These are phyloP conservation scores for Ascochyta rabiei DNA, from an alignment of 2,329 filamentous ascomycete genomes.

Conservation along the genomic window DNA sequence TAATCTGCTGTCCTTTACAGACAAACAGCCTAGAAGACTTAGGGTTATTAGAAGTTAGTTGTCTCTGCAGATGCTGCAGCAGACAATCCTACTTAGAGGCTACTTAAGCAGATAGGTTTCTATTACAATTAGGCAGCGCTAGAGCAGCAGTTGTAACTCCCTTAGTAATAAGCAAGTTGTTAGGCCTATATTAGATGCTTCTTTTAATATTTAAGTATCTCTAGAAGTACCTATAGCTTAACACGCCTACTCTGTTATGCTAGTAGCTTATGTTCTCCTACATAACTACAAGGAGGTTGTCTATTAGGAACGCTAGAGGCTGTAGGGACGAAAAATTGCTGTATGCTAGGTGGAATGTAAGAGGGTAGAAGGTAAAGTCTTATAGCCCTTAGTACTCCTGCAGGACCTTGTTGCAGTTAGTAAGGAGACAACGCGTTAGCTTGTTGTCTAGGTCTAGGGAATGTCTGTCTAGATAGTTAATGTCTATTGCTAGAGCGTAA, in stretches of 20 bases:
- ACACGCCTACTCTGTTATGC: constrained; percentile 2
- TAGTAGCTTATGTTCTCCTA: constrained; percentile 12
- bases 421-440: constrained; percentile 10
- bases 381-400: constrained; percentile 2
- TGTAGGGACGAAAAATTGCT: constrained; percentile 3
- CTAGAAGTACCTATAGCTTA: not conserved
- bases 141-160: not conserved
- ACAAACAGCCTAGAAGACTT: not conserved
- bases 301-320: constrained; percentile 6
- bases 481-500: constrained; percentile 4
- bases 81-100: not conserved
- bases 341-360: constrained; percentile 1
- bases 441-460: constrained; percentile 1
- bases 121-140: not conserved
- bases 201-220: not conserved
- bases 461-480: constrained; percentile 2
- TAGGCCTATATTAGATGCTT: not conserved
- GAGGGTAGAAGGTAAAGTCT: constrained; percentile 12
- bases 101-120: not conserved
- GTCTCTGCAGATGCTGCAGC: not conserved
- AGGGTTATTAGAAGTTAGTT: not conserved
- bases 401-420: constrained; percentile 6
- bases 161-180: not conserved
- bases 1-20: not conserved
- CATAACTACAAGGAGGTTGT: constrained; percentile 7